Conservation (phyloP, 305 asterid genomes). For the Fraxinus velutina region DNA sequence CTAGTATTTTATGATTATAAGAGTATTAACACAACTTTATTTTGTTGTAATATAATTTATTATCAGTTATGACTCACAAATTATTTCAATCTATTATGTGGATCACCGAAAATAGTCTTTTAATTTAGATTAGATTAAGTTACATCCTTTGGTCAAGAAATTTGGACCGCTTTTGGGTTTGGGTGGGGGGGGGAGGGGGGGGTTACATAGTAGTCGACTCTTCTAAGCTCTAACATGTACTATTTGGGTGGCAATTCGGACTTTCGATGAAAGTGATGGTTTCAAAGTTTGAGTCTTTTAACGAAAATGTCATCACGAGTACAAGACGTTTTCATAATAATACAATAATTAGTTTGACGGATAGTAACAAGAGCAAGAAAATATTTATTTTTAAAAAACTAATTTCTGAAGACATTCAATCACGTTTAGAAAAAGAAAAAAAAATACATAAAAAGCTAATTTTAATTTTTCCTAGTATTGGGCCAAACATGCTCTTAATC, state of each 20-base stretch:
- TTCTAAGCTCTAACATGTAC: background rate
- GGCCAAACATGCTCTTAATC: background rate
- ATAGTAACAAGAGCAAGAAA: background rate
- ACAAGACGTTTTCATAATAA: background rate
- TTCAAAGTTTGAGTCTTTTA: background rate
- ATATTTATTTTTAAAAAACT: background rate
- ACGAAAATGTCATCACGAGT: background rate
- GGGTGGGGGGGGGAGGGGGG: no score
- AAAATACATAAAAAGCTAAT: background rate
- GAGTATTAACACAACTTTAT: background rate
- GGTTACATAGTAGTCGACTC: background rate
- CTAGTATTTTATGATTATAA: background rate
- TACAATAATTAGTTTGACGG: background rate
- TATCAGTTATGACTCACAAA: no score
- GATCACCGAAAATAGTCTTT: background rate
- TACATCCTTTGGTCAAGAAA: background rate
- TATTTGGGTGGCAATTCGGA: background rate
- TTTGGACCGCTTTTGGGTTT: background rate
- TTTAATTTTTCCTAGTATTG: background rate
- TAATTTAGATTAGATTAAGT: no score
- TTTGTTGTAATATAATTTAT: no score
- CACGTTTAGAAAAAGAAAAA: background rate
- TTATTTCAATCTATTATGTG: background rate
- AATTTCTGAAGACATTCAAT: background rate
- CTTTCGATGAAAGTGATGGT: background rate